Evolutionary conservation across 208 protist genomes (phyloP).

Genomic region (Balamuthia mandrillaris): DNA sequence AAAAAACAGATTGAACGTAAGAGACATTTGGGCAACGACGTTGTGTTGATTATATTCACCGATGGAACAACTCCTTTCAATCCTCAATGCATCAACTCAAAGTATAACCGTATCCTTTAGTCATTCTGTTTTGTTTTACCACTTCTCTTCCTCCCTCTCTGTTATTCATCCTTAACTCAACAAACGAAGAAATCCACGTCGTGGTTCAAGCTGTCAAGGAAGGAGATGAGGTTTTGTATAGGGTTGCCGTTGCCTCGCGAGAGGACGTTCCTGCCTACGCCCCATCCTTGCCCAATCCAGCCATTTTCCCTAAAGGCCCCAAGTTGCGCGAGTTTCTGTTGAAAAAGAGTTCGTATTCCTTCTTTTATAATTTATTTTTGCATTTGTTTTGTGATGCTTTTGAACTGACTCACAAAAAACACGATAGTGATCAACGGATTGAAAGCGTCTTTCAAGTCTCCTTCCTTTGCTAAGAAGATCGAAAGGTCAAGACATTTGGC

Average conservation of each 20-base stretch:
- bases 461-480: constrained; percentile 20
- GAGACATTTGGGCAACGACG: constrained; percentile 20
- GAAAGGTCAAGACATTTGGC: not conserved
- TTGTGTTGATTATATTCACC: constrained; percentile 17
- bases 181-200: not conserved
- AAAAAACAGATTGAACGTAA: constrained; percentile 25
- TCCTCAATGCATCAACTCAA: constrained; percentile 19
- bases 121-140: not conserved
- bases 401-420: no score
- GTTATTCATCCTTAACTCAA: not conserved
- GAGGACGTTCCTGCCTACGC: constrained; percentile 23
- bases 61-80: constrained; percentile 14
- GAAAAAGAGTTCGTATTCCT: not conserved
- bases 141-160: not conserved
- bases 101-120: not conserved
- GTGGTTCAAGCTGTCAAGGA: constrained; percentile 26
- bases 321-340: constrained; percentile 1
- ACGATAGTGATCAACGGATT: not conserved
- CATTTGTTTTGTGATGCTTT: not conserved
- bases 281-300: constrained; percentile 12
- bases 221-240: not conserved
- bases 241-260: not conserved
- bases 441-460: not conserved
- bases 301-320: not conserved
- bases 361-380: not conserved